phyloP scores from a whole-genome alignment of 257 asterid species.

The Perilla frutescens region DNA sequence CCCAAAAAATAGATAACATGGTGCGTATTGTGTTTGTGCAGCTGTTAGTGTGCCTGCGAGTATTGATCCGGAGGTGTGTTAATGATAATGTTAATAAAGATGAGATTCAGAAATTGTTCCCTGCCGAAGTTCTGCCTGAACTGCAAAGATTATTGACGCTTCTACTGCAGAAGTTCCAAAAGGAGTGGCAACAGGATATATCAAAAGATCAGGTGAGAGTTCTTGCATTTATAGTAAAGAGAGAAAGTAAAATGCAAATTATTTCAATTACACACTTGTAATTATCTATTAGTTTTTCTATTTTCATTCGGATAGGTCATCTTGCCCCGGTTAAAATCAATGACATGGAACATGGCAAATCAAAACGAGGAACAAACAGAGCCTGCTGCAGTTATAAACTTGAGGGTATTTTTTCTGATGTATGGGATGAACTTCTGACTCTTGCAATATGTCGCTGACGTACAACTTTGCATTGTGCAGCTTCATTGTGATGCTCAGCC shows the following conservation, averaged over 20 bases:
- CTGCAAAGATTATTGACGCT: conserved; percentile 70
- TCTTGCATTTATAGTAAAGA: conserved; percentile 3
- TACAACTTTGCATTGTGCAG: conserved; percentile 38
- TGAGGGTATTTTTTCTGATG: conserved; percentile 39
- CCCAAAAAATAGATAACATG: neutral
- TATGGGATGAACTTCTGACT: conserved; percentile 7
- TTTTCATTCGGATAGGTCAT: conserved; percentile 38
- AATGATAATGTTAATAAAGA: conserved; percentile 56
- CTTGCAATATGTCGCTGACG: conserved; percentile 22
- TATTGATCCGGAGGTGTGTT: conserved; percentile 67
- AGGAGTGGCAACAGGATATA: conserved; percentile 77
- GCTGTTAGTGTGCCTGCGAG: conserved; percentile 79
- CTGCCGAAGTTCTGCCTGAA: conserved; percentile 73
- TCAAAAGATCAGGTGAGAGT: conserved; percentile 61
- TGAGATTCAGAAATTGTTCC: conserved; percentile 69
- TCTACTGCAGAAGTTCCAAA: conserved; percentile 69
- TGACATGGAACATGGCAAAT: conserved; percentile 55
- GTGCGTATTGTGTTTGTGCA: conserved; percentile 39
- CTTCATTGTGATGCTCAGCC: conserved; percentile 48
- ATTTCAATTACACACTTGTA: neutral
- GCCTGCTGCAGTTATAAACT: conserved; percentile 51
- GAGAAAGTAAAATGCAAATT: neutral
- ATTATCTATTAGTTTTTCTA: neutral
- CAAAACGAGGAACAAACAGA: conserved; percentile 40
- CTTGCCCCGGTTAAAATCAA: conserved; percentile 48